These are phyloP conservation scores for Yueomyces sp. DNA, from an alignment of 805 yeast species.

Conservation along the genomic window DNA sequence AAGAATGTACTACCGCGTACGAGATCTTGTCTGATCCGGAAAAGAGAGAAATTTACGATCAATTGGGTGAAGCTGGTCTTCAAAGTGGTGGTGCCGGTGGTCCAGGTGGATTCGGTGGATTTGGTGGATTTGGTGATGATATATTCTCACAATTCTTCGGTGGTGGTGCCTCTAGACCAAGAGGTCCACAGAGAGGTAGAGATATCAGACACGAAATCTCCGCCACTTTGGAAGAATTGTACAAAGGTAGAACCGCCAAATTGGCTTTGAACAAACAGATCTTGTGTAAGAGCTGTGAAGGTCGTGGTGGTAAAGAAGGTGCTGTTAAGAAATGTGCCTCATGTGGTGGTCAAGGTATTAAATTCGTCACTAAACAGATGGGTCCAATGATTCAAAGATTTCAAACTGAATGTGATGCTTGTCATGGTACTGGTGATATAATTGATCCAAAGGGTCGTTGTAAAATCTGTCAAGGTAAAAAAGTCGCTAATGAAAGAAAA, in stretches of 20 bases:
- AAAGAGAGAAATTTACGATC: constrained; percentile 82
- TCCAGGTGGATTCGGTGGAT: constrained; percentile 49
- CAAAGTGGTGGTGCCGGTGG: constrained; percentile 65
- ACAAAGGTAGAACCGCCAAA: constrained; percentile 87
- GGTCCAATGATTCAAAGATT: constrained; percentile 98
- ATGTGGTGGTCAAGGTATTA: constrained; percentile 88
- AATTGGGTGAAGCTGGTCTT: constrained; percentile 87
- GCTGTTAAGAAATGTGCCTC: constrained; percentile 72
- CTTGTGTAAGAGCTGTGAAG: constrained; percentile 78
- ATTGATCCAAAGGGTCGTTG: constrained; percentile 82
- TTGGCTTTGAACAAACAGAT: constrained; percentile 88
- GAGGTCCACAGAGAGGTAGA: constrained; percentile 80
- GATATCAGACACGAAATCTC: constrained; percentile 82
- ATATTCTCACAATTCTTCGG: constrained; percentile 66
- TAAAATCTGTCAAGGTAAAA: constrained; percentile 77
- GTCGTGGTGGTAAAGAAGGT: constrained; percentile 92
- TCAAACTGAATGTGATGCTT: constrained; percentile 85
- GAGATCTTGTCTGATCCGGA: constrained; percentile 80
- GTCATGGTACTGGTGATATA: constrained; percentile 87
- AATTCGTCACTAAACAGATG: constrained; percentile 91
- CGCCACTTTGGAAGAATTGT: constrained; percentile 84
- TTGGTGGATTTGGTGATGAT: constrained; percentile 22
- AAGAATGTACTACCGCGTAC: constrained; percentile 78
- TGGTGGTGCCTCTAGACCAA: constrained; percentile 54
- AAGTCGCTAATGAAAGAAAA: constrained; percentile 77